These are phyloP conservation scores for Chlamydomonas sp. DNA, from an alignment of 139 green algal species.

Conservation along the genomic window DNA sequence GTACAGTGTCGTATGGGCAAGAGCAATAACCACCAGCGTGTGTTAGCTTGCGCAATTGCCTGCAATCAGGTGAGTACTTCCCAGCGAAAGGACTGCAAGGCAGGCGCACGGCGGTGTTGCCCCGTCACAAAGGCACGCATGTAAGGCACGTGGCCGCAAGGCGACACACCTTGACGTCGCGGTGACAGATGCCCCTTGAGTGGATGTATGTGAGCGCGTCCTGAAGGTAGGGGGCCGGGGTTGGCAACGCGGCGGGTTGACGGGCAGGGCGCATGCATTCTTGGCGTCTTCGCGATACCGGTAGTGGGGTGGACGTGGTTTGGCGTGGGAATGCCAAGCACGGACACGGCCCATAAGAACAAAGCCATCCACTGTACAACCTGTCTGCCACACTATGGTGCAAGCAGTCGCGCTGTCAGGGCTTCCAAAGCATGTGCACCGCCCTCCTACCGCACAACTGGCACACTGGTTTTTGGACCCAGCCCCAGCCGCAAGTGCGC, in stretches of 20 bases:
- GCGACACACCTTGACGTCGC: conserved; percentile 18
- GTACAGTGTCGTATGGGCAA: background rate
- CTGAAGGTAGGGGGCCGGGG: background rate
- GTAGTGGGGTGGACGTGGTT: too few relatives aligned
- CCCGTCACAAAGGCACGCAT: background rate
- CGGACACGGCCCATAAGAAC: too few relatives aligned
- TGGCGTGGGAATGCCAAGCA: too few relatives aligned
- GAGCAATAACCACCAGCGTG: background rate
- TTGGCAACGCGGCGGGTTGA: background rate
- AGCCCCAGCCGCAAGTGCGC: too few relatives aligned
- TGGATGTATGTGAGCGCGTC: conserved; percentile 15
- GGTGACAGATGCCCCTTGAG: background rate
- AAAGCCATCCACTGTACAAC: too few relatives aligned
- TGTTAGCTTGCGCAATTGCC: background rate
- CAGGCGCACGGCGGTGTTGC: background rate
- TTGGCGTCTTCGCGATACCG: too few relatives aligned
- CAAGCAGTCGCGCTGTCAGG: too few relatives aligned
- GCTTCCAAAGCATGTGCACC: too few relatives aligned
- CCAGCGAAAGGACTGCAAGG: background rate
- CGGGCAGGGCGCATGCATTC: too few relatives aligned
- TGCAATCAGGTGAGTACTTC: background rate
- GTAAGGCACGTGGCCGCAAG: background rate
- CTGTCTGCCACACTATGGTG: too few relatives aligned
- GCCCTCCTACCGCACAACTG: too few relatives aligned
- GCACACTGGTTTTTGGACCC: too few relatives aligned